phyloP scores from a whole-genome alignment of 2,329 filamentous ascomycete genomes.

The Raffaelea arxii region DNA sequence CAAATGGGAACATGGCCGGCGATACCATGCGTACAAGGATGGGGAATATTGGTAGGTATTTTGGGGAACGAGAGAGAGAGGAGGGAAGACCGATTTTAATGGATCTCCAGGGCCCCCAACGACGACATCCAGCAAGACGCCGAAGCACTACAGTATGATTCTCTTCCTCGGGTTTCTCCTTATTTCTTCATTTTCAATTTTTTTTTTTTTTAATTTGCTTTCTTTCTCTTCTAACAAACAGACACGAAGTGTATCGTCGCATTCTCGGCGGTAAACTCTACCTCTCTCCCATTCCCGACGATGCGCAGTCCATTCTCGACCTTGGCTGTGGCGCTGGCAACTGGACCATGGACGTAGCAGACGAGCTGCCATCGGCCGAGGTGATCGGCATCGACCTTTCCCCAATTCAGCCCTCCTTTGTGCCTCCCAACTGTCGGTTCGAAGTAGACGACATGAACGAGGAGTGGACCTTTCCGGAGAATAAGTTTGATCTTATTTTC shows the following conservation, averaged over 20 bases:
- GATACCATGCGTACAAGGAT: slow-evolving; percentile 7
- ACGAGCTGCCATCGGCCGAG: slow-evolving; percentile 27
- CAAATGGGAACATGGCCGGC: slow-evolving; percentile 10
- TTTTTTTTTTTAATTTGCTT: slow-evolving; percentile 14
- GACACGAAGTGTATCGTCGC: slow-evolving; percentile 25
- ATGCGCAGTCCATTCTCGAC: slow-evolving; percentile 23
- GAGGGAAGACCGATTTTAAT: neutral
- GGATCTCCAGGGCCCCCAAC: slow-evolving; percentile 28
- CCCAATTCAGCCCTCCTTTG: slow-evolving; percentile 36
- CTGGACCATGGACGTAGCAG: slow-evolving; percentile 20
- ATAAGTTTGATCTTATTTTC: slow-evolving; percentile 50
- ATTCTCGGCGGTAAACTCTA: slow-evolving; percentile 28
- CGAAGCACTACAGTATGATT: slow-evolving; percentile 31
- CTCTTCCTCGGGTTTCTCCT: no score
- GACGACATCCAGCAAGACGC: slow-evolving; percentile 37
- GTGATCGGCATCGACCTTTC: slow-evolving; percentile 38
- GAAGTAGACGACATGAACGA: slow-evolving; percentile 51
- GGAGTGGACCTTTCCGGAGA: slow-evolving; percentile 32
- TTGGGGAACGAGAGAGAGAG: no score
- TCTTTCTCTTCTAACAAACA: slow-evolving; percentile 10
- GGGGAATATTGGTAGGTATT: slow-evolving; percentile 7
- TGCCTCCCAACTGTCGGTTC: slow-evolving; percentile 53
- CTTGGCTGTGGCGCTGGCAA: slow-evolving; percentile 45
- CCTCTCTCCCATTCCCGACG: slow-evolving; percentile 26
- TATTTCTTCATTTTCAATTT: no score